Base-by-base conservation (phyloP, 305 asterid species). In the Ilex paraguariensis region DNA sequence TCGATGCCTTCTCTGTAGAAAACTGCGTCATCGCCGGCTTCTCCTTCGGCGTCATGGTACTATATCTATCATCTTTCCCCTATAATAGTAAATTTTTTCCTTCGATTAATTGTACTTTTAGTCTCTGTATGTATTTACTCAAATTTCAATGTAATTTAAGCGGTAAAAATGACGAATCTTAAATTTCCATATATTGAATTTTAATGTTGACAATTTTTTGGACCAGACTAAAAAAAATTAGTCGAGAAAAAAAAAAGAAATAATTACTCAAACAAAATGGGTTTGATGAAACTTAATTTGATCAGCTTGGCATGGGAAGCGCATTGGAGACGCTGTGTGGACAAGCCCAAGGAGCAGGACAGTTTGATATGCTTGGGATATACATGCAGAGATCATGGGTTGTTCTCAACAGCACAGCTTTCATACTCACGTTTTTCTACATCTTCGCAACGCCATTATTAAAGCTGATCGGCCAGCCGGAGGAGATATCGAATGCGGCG, bases 241-340 rank as follows among this genome's bases (percentile, higher is more conserved):
- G 28, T 21, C 28, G 28, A 21, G 28, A 21, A 21, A 21, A 21
- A 21, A 21, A 21, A 21, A 21, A 21, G 28, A 21, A 21, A 21
- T 21, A 21, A 21, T 21, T 21, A 21, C 28, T 21, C 28, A 21
- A 21, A 21, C 28, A 21, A 21, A 21, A 21, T 21, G 28, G 28
- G 13, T 52, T 16, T 16, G 17, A 13, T 13, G 28, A 21, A 21
- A 21, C 28, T 21, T 21, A 21, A 21, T 36, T 36, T 36, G 6
- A 54, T 59, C 66, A 83, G 95, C 17, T 74, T 56, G 95, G 95
- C 28, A 72, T 86, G 81, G 82, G 87, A 57, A 83, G 90, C 79
- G 95, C 90, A 7, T 45, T 86, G 31, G 88, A 83, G 68, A 86
- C 95, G 1, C 83, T 79, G 13, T 86, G 95, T 8, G 88, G 95